Percentiles rank a stretch among this genome's conserved stretches.
Evolutionary conservation across 106 monocot species (phyloP).

Genomic region (Phalaenopsis aphrodite): DNA sequence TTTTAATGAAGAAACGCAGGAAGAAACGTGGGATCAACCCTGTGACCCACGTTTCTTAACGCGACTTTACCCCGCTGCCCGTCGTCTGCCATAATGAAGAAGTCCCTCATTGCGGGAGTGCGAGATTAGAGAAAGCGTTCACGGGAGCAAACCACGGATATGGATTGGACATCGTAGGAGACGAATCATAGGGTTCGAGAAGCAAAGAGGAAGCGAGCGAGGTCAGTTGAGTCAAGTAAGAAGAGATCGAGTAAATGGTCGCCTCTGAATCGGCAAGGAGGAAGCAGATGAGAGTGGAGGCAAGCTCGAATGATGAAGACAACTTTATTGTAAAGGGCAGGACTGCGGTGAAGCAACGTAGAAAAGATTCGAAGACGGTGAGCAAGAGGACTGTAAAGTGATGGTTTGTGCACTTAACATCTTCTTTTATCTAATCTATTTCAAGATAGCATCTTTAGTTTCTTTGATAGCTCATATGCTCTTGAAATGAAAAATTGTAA

Average conservation of each 20-base stretch:
- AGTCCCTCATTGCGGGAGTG: too few species aligned
- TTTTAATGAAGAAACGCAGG: too few species aligned
- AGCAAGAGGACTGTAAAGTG: constrained; percentile 11
- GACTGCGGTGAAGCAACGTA: constrained; percentile 9
- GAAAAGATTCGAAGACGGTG: constrained; percentile 8
- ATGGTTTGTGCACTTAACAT: neutral
- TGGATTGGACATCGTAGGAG: too few species aligned
- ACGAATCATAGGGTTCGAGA: too few species aligned
- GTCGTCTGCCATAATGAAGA: too few species aligned
- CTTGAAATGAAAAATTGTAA: neutral
- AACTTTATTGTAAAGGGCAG: constrained; percentile 34
- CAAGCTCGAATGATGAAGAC: constrained; percentile 14
- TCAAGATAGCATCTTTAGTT: neutral
- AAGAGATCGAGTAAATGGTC: constrained; percentile 4
- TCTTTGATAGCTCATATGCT: neutral
- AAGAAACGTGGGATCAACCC: too few species aligned
- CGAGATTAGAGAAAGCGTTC: too few species aligned
- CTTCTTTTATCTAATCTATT: neutral
- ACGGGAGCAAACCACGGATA: too few species aligned
- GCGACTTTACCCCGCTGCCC: too few species aligned
- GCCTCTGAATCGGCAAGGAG: constrained; percentile 3
- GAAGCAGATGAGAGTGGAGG: constrained; percentile 6
- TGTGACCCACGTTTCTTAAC: too few species aligned
- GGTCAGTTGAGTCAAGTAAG: neutral
- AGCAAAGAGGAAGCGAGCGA: too few species aligned